Evolutionary conservation across 495 filamentous ascomycete species (phyloP), one percentile per base, ranked within the genome.

Genomic region (Neurospora sp.): DNA sequence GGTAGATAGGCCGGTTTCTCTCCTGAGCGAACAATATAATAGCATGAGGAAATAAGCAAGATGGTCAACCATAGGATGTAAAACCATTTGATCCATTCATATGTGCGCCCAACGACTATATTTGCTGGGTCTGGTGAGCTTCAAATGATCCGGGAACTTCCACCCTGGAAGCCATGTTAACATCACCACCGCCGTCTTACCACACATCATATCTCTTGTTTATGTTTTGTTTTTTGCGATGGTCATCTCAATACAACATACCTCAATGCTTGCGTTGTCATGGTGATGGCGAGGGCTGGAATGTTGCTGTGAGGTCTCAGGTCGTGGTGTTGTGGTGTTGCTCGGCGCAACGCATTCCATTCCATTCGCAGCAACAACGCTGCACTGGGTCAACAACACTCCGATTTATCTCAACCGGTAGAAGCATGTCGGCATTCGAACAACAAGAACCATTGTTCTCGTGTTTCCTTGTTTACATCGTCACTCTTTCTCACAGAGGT

Each of bases 301-400:
- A 71, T 74, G 74, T 35, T 66, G 54, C 27, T 14, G 23, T 35
- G 14, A 18, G 14, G 54, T 66, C 27, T 66, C 27, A 8, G 23
- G 54, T 35, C 23, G 27, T 66, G 27, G 27, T 35, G 27, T 35
- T 16, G 54, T 66, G 27, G 48, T 66, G 75, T 76, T 72, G 75
- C 75, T 71, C 69, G 2, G 66, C 42, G 38, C 75, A 37, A 76
- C 75, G 39, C 75, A 75, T 76, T 76, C 73, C 75, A 76, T n/a
- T 38, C 42, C 35, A 42, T 41, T 62, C 70, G 59, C 73, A 66
- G 35, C 44, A 35, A 35, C 27, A 66, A 66, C 12, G 54, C 54
- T 66, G 27, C 54, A 66, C 54, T 37, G 12, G 12, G 35, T 16
- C 54, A 66, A 66, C 54, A 66, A 66, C 54, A 66, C 54, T 66